These are phyloP conservation scores for Periconia sp. DNA, from an alignment of 2,329 filamentous ascomycete species.

Conservation along the genomic window DNA sequence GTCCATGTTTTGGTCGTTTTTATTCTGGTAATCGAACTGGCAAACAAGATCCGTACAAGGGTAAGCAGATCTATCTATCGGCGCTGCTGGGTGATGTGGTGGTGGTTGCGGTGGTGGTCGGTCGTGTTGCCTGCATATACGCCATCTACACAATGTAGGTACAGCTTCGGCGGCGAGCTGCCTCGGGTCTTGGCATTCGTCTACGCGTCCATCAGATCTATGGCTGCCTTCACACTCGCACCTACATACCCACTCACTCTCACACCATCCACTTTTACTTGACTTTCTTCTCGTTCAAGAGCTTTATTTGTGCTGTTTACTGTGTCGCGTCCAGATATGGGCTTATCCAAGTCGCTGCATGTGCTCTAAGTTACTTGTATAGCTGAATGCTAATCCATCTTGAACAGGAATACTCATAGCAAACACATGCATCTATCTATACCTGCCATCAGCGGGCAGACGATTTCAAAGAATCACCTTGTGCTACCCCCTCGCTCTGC, in stretches of 20 bases:
- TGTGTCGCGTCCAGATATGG: no score
- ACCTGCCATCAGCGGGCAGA: no score
- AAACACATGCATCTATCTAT: no score
- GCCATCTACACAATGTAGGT: constrained; percentile 2
- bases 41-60: constrained; percentile 2
- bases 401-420: no score
- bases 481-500: no score
- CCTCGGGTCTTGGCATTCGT: constrained; percentile 11
- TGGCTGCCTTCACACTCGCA: constrained; percentile 18
- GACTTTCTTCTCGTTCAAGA: no score
- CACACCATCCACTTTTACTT: no score
- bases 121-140: constrained; percentile 12
- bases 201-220: constrained; percentile 22
- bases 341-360: no score
- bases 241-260: background rate
- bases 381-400: no score
- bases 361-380: no score
- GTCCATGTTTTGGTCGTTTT: constrained; percentile 65
- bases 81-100: background rate
- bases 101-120: constrained; percentile 9
- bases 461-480: no score
- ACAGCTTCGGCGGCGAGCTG: constrained; percentile 21
- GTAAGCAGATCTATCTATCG: background rate
- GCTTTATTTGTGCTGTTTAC: no score
- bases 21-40: background rate